Base-by-base conservation (phyloP, 108 stramenopile species). In the Nannochloropsis granulata region DNA sequence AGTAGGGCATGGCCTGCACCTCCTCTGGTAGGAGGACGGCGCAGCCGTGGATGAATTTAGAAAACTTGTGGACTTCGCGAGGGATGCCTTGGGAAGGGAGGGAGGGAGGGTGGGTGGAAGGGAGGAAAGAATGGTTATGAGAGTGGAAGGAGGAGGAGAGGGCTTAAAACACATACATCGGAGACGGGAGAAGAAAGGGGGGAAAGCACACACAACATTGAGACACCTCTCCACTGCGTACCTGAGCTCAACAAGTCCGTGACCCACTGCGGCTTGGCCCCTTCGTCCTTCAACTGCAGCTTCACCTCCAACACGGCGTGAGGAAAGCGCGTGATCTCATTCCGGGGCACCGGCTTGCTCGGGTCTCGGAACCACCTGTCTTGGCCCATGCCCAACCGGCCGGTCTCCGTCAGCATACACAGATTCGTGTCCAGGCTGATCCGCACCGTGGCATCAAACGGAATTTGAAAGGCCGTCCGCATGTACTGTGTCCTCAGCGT, bases 381-480 rank as follows among this genome's bases (percentile, higher is more conserved):
- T 10, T 71, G 16, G 21, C 10, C 56, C 56, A 71, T 26, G 14
- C 81, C 56, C 83, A 78, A 24, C 81, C 24, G 13, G n/a, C 19
- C 26, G 10, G 43, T 21, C 86, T 98, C 98, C n/a, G 91, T 92
- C 79, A 98, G 95, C 96, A 98, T 95, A 85, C 94, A 94, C 13
- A 98, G 86, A 86, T 98, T 97, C 11, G 96, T 97, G 89, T 98
- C 98, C 79, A 98, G 89, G 78, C 93, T 93, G 44, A 97, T 91
- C n/a, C 98, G 92, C 11, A 98, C 98, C 11, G 95, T 96, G 34
- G 95, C 95, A 89, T 96, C 96, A 82, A 95, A 96, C 5, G 96
- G 95, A 44, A 97, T 95, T 90, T 98, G 98, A 83, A 97, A 98
- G 13, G 98, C 98, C 12, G 96, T 96, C 19, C 98, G 92, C 95